Conservation (phyloP, 257 asterid species). For the Nicotiana tomentosiformis region DNA sequence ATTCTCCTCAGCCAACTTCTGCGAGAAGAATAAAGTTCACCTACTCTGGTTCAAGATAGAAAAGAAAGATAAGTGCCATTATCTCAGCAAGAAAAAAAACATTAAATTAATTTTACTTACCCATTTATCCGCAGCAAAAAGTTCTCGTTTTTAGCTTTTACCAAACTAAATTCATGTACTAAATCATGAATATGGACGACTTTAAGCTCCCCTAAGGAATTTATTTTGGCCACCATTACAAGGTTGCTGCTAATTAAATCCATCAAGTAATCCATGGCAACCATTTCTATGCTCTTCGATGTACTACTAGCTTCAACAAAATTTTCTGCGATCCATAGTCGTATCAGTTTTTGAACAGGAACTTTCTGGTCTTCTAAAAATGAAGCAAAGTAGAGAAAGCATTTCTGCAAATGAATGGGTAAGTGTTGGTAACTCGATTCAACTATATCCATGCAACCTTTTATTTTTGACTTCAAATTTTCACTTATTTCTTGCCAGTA, state of each 20-base stretch:
- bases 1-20: neutral
- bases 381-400: constrained; percentile 7
- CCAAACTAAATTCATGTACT: neutral
- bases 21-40: neutral
- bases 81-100: too few species aligned
- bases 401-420: neutral
- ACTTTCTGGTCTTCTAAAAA: neutral
- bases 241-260: neutral
- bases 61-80: neutral
- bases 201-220: neutral
- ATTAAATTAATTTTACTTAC: neutral
- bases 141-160: neutral
- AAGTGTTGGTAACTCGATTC: neutral
- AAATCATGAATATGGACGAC: neutral
- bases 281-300: neutral
- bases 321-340: constrained; percentile 2
- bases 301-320: neutral
- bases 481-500: neutral
- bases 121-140: neutral
- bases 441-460: neutral
- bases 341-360: neutral
- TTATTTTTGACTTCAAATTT: neutral
- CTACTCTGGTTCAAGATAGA: neutral
- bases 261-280: neutral
- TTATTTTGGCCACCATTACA: neutral